Percentiles rank a stretch among this genome's conserved stretches.
phyloP scores from a whole-genome alignment of 163 green algal species.

The Smithsoniella earleae region DNA sequence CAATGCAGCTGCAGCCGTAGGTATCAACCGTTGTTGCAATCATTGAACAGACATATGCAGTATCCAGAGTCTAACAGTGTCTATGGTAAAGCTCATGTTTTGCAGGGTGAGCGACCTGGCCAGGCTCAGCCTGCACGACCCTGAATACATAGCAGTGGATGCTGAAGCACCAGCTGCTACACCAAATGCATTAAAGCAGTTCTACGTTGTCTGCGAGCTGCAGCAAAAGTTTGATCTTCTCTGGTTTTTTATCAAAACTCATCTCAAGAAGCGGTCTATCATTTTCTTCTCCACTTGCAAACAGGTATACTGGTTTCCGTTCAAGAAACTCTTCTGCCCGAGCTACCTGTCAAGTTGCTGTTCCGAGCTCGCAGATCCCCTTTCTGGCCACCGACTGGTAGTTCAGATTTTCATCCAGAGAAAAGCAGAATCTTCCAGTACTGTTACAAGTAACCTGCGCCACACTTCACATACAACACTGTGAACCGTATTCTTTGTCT shows the following conservation, averaged over 20 bases:
- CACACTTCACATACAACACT: too few species aligned
- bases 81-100: too few species aligned
- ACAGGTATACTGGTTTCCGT: slow-evolving; percentile 47
- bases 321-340: too few species aligned
- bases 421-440: too few species aligned
- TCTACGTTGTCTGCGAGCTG: slow-evolving; percentile 51
- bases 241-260: slow-evolving; percentile 91
- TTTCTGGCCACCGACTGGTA: neutral
- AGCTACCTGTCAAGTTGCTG: too few species aligned
- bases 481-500: too few species aligned
- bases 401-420: too few species aligned
- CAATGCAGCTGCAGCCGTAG: slow-evolving; percentile 28
- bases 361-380: neutral
- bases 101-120: slow-evolving; percentile 70
- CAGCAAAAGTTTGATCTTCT: slow-evolving; percentile 84
- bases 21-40: slow-evolving; percentile 3
- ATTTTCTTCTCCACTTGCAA: slow-evolving; percentile 97
- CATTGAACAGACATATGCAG: too few species aligned
- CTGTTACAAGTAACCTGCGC: too few species aligned
- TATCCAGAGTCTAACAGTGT: neutral
- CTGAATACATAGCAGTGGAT: slow-evolving; percentile 90
- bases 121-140: slow-evolving; percentile 69
- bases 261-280: slow-evolving; percentile 76
- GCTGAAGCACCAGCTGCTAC: slow-evolving; percentile 73
- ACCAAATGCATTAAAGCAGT: slow-evolving; percentile 79